Conservation (phyloP, 1,284 basidiomycete genomes). For the Heliocybe sulcata region DNA sequence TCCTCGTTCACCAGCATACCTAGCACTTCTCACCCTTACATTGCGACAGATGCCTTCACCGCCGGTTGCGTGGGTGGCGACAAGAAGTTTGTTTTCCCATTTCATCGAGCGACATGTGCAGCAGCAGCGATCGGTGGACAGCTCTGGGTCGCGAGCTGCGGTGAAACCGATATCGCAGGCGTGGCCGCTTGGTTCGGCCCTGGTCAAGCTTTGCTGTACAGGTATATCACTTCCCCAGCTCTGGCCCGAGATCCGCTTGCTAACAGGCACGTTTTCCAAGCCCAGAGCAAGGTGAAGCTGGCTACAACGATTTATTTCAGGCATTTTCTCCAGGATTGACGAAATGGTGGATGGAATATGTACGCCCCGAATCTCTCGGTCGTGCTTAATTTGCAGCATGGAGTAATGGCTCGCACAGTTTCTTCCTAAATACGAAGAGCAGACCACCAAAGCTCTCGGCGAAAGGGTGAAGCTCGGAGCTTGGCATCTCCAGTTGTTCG, state of each 20-base stretch:
- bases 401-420: constrained; percentile 10
- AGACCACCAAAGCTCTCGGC: constrained; percentile 7
- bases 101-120: constrained; percentile 4
- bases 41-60: constrained; percentile 1
- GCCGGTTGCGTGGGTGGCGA: constrained; percentile 1
- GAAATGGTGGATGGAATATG: constrained; percentile 10
- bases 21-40: no score
- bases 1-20: no score
- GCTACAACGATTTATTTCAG: constrained; percentile 5
- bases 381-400: no score
- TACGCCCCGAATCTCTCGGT: no score
- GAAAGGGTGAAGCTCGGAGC: constrained; percentile 10
- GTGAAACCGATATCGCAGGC: constrained; percentile 4
- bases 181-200: constrained; percentile 8
- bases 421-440: constrained; percentile 10
- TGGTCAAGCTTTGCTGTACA: constrained; percentile 5
- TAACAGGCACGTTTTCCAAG: no score
- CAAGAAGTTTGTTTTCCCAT: not conserved
- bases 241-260: no score
- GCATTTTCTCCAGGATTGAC: not conserved
- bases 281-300: constrained; percentile 5
- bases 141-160: constrained; percentile 7
- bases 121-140: constrained; percentile 4
- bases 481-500: constrained; percentile 14
- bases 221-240: constrained; percentile 3